These are phyloP conservation scores for Perkinsus chesapeaki DNA, from an alignment of 169 alveolate genomes.

Conservation along the genomic window DNA sequence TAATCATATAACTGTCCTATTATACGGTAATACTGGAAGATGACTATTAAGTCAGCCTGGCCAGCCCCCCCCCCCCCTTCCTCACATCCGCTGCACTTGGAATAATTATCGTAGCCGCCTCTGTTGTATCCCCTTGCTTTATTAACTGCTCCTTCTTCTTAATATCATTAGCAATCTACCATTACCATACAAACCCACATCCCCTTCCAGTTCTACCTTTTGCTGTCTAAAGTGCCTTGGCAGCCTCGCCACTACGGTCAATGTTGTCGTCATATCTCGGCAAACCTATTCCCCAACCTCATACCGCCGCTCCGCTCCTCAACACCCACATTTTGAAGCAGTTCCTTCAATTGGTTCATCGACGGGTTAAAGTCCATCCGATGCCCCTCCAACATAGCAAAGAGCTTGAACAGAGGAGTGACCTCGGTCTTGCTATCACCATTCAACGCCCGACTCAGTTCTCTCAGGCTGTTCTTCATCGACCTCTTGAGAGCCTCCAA, in stretches of 20 bases:
- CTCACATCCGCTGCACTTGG: neutral
- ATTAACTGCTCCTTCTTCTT: neutral
- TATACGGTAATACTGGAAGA: no score
- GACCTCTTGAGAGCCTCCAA: slow-evolving; percentile 66
- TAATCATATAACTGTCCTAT: no score
- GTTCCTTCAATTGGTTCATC: slow-evolving; percentile 37
- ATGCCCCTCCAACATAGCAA: slow-evolving; percentile 29
- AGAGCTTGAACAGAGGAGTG: slow-evolving; percentile 39
- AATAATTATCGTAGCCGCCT: neutral
- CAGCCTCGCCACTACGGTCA: slow-evolving; percentile 38
- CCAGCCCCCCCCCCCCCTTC: no score
- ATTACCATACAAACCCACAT: neutral
- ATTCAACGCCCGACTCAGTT: slow-evolving; percentile 19
- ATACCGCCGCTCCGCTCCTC: neutral
- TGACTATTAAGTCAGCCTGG: no score
- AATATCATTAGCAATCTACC: neutral
- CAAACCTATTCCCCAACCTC: slow-evolving; percentile 32
- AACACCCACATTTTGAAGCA: neutral
- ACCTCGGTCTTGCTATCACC: slow-evolving; percentile 41
- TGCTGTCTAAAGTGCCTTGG: slow-evolving; percentile 27
- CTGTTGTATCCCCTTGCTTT: neutral
- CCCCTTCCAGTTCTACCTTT: neutral
- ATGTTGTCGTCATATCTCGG: slow-evolving; percentile 37
- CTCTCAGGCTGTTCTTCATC: slow-evolving; percentile 59
- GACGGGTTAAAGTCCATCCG: slow-evolving; percentile 46